Conservation (phyloP, 768 basidiomycete species). For the Lentinula raphanica region DNA sequence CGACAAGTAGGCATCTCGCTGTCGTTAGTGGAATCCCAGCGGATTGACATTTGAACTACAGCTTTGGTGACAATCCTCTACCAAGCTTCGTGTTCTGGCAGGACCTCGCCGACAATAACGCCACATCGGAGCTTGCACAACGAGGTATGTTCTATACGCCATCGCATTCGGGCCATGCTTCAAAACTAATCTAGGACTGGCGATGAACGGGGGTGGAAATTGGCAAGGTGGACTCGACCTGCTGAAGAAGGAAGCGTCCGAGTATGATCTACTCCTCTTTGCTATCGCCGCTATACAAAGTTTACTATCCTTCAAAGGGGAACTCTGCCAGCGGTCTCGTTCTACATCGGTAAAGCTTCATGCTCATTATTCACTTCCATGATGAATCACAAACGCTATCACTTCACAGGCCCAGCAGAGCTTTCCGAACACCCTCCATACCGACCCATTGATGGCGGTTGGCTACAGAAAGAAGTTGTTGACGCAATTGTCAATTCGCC, state of each 20-base stretch:
- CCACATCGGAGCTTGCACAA: slow-evolving; percentile 2
- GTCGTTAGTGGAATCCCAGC: no score
- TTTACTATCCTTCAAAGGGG: neutral
- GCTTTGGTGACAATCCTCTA: slow-evolving; percentile 7
- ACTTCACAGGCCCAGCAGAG: slow-evolving; percentile 2
- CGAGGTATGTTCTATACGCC: neutral
- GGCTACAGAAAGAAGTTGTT: slow-evolving; percentile 5
- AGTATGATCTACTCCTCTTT: neutral
- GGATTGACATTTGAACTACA: no score
- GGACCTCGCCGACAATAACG: neutral
- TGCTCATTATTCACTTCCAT: neutral
- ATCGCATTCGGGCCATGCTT: neutral
- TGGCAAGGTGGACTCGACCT: slow-evolving; percentile 8
- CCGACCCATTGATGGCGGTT: slow-evolving; percentile 5
- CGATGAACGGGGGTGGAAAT: slow-evolving; percentile 6
- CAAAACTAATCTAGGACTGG: neutral
- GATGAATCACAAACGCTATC: neutral
- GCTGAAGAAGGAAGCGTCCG: slow-evolving; percentile 5
- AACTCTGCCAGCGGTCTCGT: slow-evolving; percentile 6
- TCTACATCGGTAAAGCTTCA: slow-evolving; percentile 2
- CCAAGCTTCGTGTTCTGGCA: neutral
- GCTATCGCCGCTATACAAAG: neutral
- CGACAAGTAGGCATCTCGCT: slow-evolving; percentile 1
- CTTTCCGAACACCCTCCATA: slow-evolving; percentile 7
- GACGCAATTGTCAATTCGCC: slow-evolving; percentile 4